These are phyloP conservation scores for Kwoniella europaea DNA, from an alignment of 768 basidiomycete genomes.

Conservation along the genomic window DNA sequence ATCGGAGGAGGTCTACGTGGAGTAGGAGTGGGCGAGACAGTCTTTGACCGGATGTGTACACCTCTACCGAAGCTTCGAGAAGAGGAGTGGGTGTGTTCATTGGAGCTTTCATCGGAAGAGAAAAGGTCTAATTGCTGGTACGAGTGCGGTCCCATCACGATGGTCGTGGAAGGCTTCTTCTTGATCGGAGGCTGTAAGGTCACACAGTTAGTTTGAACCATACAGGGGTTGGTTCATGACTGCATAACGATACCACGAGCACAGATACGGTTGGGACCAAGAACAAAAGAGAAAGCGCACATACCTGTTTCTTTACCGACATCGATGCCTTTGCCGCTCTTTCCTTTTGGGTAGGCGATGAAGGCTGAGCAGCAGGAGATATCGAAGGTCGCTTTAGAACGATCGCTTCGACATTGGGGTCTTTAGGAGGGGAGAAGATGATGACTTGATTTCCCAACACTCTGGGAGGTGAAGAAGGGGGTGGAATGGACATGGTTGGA, in stretches of 20 bases:
- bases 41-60: background rate
- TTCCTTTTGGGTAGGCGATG: background rate
- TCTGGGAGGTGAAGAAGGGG: conserved; percentile 1
- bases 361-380: background rate
- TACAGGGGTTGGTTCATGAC: too few species aligned
- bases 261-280: background rate
- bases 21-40: background rate
- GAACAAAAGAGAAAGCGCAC: background rate
- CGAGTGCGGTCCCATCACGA: background rate
- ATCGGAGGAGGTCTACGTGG: background rate
- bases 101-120: conserved; percentile 5
- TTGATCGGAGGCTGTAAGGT: background rate
- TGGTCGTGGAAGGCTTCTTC: background rate
- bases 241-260: background rate
- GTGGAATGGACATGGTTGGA: background rate
- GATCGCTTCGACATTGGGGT: background rate
- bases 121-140: conserved; percentile 6
- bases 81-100: background rate
- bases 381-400: background rate
- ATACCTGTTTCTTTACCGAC: background rate
- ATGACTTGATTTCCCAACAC: background rate
- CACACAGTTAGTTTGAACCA: too few species aligned
- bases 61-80: background rate
- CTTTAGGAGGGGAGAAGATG: conserved; percentile 4
- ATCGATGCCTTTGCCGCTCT: background rate